These are phyloP conservation scores for Cicer chorassanicum DNA, from an alignment of 306 rosid genomes.

Conservation along the genomic window DNA sequence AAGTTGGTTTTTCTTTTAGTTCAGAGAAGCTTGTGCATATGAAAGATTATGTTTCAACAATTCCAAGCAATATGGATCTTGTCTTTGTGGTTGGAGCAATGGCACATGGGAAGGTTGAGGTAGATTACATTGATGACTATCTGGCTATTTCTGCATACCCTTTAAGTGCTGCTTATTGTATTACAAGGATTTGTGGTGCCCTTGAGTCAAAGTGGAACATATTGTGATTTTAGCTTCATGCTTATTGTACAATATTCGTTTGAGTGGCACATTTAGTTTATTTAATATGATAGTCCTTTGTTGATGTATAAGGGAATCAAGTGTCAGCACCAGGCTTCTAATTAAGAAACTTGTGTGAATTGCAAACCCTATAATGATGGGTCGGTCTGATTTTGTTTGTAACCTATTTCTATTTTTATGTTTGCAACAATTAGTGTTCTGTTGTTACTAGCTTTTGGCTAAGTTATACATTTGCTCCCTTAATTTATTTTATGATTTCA, in stretches of 20 bases:
- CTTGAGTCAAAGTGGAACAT: constrained; percentile 67
- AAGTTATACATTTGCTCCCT: no score
- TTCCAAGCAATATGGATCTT: constrained; percentile 49
- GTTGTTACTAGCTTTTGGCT: no score
- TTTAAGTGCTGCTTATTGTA: constrained; percentile 74
- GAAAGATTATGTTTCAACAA: constrained; percentile 47
- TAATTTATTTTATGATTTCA: no score
- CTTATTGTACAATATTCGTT: not conserved
- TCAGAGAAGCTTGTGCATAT: constrained; percentile 70
- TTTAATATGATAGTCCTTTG: not conserved
- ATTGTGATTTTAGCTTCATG: constrained; percentile 48
- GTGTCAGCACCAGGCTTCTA: not conserved
- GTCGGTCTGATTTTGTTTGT: no score
- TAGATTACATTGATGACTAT: constrained; percentile 74
- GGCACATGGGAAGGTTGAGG: constrained; percentile 50
- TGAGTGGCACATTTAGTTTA: not conserved
- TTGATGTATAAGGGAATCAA: not conserved
- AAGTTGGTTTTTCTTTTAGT: constrained; percentile 70
- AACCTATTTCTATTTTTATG: no score
- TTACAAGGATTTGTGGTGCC: constrained; percentile 61
- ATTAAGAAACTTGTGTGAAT: not conserved
- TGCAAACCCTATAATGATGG: no score
- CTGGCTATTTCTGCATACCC: constrained; percentile 73
- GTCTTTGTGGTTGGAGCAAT: constrained; percentile 74
- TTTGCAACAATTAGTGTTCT: no score